Conservation (phyloP, 225 moss, liverwort and hornwort genomes). For the Straminergon stramineum region DNA sequence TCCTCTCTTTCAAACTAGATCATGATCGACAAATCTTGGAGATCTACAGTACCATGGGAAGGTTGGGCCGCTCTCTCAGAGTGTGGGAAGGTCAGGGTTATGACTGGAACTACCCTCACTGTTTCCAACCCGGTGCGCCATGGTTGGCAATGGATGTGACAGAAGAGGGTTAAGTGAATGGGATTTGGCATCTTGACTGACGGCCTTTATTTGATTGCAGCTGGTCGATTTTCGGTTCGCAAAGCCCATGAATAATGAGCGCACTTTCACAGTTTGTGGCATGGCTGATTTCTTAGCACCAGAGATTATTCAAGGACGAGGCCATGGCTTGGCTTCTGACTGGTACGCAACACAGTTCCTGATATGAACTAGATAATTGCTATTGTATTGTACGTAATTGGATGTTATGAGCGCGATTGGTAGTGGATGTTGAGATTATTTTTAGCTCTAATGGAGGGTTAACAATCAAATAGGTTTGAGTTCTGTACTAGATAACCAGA, state of each 20-base stretch:
- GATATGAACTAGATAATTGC: background rate
- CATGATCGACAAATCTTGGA: background rate
- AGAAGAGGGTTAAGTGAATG: background rate
- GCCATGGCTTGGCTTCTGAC: constrained; percentile 53
- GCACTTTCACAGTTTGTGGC: constrained; percentile 51
- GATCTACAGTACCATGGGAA: background rate
- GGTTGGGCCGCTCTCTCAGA: background rate
- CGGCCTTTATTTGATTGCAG: background rate
- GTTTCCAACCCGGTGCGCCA: background rate
- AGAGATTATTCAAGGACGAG: constrained; percentile 45
- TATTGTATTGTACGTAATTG: background rate
- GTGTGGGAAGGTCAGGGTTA: no score
- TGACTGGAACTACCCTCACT: background rate
- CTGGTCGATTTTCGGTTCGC: constrained; percentile 56
- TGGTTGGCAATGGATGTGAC: background rate
- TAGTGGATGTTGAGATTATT: background rate
- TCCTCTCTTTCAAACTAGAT: background rate
- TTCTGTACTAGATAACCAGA: background rate
- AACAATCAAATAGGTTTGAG: no score
- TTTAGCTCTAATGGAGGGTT: background rate
- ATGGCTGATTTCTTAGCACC: constrained; percentile 69
- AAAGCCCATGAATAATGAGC: constrained; percentile 37
- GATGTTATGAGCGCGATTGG: background rate
- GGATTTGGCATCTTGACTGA: background rate
- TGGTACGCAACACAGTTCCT: constrained; percentile 15